Percentiles rank a stretch among this genome's conserved stretches.
Conservation (phyloP, 306 rosid species). For the Myrica gale region DNA sequence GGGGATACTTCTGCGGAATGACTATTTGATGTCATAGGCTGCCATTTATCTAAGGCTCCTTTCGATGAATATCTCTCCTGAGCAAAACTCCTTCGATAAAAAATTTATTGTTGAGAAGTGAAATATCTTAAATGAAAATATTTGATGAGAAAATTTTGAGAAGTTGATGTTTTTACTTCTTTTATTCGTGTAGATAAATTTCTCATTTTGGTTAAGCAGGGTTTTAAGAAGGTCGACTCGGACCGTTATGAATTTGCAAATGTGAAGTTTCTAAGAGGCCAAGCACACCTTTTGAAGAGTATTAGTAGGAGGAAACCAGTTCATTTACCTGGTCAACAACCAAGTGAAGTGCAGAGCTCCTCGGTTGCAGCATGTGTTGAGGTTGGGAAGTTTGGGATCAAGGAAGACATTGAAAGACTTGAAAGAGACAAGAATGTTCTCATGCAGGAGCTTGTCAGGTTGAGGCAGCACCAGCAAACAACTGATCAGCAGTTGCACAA, state of each 20-base stretch:
- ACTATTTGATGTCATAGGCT: neutral
- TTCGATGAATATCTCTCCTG: neutral
- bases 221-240: constrained; percentile 62
- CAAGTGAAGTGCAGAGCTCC: constrained; percentile 38
- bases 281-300: constrained; percentile 51
- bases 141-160: neutral
- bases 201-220: constrained; percentile 42
- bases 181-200: neutral
- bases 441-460: constrained; percentile 68
- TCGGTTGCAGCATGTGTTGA: constrained; percentile 41
- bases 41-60: neutral
- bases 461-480: constrained; percentile 58
- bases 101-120: neutral
- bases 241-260: constrained; percentile 71
- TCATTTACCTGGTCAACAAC: constrained; percentile 36
- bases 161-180: neutral
- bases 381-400: constrained; percentile 52
- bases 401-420: constrained; percentile 56
- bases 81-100: neutral
- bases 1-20: too few species aligned
- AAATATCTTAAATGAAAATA: neutral
- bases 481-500: constrained; percentile 55
- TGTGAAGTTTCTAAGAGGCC: constrained; percentile 62
- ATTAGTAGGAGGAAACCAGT: constrained; percentile 50
- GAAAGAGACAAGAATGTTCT: constrained; percentile 64